phyloP scores from a whole-genome alignment of 345 rosid genomes.

The Salix brachista region DNA sequence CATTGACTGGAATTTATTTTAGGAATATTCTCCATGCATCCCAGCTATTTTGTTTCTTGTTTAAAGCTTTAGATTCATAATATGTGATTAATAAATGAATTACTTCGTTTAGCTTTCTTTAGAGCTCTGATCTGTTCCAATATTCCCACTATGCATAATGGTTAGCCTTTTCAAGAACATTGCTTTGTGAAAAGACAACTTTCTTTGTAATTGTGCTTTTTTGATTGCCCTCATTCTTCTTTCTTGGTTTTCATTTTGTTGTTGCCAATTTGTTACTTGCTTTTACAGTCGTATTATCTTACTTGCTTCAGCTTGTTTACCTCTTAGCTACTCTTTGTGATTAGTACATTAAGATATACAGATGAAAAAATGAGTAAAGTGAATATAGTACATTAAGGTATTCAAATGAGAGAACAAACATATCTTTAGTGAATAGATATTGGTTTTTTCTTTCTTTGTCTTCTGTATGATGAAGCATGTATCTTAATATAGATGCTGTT shows the following conservation, averaged over 20 bases:
- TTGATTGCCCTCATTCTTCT: background rate
- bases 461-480: background rate
- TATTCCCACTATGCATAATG: background rate
- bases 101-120: background rate
- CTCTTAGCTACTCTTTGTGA: background rate
- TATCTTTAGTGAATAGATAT: background rate
- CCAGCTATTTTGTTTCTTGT: background rate
- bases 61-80: background rate
- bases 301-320: background rate
- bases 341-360: background rate
- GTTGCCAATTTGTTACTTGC: background rate
- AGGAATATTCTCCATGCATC: background rate
- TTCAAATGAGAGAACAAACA: background rate
- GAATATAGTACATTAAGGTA: background rate
- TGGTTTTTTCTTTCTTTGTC: background rate
- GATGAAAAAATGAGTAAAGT: background rate
- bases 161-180: background rate
- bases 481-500: slow-evolving; percentile 3
- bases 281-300: background rate
- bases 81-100: background rate
- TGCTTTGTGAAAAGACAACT: background rate
- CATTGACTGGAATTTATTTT: background rate
- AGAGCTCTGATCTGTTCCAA: background rate
- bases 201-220: background rate
- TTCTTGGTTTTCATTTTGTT: background rate